Evolutionary conservation across 371 early-diverging fungal species (phyloP), one percentile per base, ranked within the genome.

Genomic region (Mucor ambiguus): DNA sequence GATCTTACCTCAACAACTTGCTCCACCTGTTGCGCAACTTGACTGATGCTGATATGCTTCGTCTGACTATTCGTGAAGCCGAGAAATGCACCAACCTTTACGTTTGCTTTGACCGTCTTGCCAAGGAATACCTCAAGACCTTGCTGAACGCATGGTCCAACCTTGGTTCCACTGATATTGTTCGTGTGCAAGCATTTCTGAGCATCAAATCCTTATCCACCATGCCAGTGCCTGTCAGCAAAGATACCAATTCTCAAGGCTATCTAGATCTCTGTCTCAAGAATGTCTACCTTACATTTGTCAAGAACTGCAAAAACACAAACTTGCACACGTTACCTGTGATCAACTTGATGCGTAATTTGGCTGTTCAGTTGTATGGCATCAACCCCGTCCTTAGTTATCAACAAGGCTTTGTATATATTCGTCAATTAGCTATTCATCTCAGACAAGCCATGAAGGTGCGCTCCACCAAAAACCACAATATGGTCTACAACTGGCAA

Each of bases 401-500:
- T 80, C 95, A 96, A 73, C 93, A 91, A 68, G 96, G 89, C 20
- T 98, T 98, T 73, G 85, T 92, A 26, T 94, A 93, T 76, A 89
- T 98, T 52, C 91, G 98, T 37, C 96, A 96, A 75, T 26, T 52
- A 11, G 52, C 52, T 28, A 52, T 52, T 3, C 52, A 52, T 52
- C 52, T 52, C 16, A 52, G 52, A 52, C 52, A 52, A 52, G 52
- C 52, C 28, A 52, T 52, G 78, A 87, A 89, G 66, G 82, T 82
- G 20, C 90, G 90, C 61, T 90, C 90, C 56, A 89, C 90, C 83
- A 95, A 95, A 68, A 86, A 93, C 10, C 93, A 88, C 86, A 88
- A 89, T 61, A 70, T 86, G 7, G 93, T 96, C 26, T 96, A 96
- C 85, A 94, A 95, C 82, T 96, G 97, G 97, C 96, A 95, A 82